Base-by-base conservation (phyloP, 371 early-diverging fungal genomes). In the Zancudomyces culisetae region DNA sequence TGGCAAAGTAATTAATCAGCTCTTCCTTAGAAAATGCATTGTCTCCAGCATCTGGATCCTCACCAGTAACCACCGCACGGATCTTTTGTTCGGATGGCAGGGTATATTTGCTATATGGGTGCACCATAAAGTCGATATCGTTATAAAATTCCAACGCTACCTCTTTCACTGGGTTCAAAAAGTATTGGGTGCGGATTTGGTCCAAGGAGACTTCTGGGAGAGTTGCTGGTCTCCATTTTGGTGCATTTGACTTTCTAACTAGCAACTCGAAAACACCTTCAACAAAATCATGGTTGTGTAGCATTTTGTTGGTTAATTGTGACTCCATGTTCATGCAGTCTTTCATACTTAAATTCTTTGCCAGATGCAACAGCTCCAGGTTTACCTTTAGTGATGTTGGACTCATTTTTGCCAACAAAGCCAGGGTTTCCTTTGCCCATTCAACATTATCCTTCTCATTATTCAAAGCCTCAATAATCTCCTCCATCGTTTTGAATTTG, bases 331-430 rank as follows among this genome's bases (percentile, higher is more conserved):
- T 63, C 68, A 94, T 83, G 57, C 87, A 87, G 48, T 78, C 72
- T 8, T 77, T 76, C 60, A 97, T 76, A 40, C 71, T 68, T 55
- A 79, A 56, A n/a, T 70, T 61, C 35, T 65, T 64, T 27, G 90
- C 95, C 21, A 66, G 64, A 27, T 89, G 78, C 42, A 95, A 66
- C 66, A 85, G 83, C 53, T 75, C 73, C 42, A 91, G 71, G 0
- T 90, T 87, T 22, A 92, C 79, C 71, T 89, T 90, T 63, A 93
- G 73, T 30, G 86, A 84, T 1, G 87, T 85, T 6, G 95, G 94
- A 8, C 92, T 92, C 71, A 83, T 73, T 20, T 49, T 54, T 41
- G 64, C 62, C 48, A 97, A 61, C 15, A 68, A 68, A 19, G 68
- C 70, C 28, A 89, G 55, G 3, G 91, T 87, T 43, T 74, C 69